Conservation (phyloP, 2,329 filamentous ascomycete genomes). For the Pseudogymnoascus sp. region DNA sequence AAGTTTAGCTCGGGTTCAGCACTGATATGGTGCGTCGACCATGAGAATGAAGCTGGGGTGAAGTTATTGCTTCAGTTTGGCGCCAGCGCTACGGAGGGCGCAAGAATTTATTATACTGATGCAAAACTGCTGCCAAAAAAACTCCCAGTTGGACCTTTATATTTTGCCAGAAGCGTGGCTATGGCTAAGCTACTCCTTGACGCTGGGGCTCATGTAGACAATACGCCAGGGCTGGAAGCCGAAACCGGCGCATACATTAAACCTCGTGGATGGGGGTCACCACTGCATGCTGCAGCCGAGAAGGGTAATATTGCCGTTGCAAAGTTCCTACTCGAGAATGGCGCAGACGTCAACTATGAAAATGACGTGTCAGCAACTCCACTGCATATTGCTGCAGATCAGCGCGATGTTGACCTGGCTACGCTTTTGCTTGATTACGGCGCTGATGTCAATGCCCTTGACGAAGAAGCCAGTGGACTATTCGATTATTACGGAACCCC, state of each 20-base stretch:
- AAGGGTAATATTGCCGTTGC: neutral
- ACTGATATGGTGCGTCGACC: neutral
- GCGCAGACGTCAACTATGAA: neutral
- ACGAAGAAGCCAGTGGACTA: neutral
- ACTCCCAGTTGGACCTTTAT: neutral
- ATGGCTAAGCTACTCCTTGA: neutral
- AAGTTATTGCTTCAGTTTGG: neutral
- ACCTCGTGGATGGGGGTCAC: neutral
- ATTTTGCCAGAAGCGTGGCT: neutral
- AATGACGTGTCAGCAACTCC: neutral
- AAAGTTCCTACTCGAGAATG: neutral
- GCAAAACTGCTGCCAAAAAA: neutral
- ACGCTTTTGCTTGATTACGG: neutral
- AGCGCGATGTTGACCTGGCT: neutral
- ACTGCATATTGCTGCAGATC: neutral
- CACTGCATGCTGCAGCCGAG: neutral
- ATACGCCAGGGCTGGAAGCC: neutral
- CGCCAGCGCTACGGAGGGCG: neutral
- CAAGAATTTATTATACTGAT: neutral
- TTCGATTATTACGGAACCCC: neutral
- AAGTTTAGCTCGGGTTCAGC: neutral
- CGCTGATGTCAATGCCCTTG: neutral
- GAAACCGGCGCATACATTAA: too few species aligned
- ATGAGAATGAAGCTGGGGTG: neutral
- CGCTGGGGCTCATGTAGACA: neutral